phyloP scores from a whole-genome alignment of 345 rosid species.

The Passiflora organensis region DNA sequence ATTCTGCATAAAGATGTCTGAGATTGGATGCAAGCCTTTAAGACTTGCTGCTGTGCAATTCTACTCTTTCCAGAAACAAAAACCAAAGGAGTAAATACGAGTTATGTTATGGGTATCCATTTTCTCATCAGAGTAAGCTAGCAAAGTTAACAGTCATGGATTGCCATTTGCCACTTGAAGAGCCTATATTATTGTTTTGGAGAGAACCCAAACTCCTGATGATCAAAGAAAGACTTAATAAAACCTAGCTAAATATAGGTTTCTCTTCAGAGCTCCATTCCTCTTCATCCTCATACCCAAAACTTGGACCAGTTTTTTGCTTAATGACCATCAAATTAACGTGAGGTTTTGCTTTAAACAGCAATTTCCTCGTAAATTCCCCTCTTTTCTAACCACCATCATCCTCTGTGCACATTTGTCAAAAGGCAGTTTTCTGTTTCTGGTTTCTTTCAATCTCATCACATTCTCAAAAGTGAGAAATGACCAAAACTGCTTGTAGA shows the following conservation, averaged over 20 bases:
- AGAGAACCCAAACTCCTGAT: constrained; percentile 1
- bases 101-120: neutral
- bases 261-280: neutral
- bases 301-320: constrained; percentile 26
- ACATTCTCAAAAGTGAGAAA: neutral
- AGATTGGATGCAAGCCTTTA: no score
- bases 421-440: neutral
- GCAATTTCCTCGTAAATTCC: neutral
- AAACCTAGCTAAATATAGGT: constrained; percentile 22
- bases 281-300: constrained; percentile 19
- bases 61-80: no score
- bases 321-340: constrained; percentile 12
- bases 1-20: no score
- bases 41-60: no score
- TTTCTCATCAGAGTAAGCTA: neutral
- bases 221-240: constrained; percentile 8
- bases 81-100: no score
- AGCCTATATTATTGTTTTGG: no score
- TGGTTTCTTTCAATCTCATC: neutral
- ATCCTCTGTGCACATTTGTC: constrained; percentile 7
- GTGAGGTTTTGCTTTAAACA: constrained; percentile 6
- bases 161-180: no score
- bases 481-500: neutral
- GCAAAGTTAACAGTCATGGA: neutral
- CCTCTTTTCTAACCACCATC: constrained; percentile 15